Percentiles rank a stretch among this genome's conserved stretches.
phyloP scores from a whole-genome alignment of 805 yeast species.

The Pichia paraexigua region DNA sequence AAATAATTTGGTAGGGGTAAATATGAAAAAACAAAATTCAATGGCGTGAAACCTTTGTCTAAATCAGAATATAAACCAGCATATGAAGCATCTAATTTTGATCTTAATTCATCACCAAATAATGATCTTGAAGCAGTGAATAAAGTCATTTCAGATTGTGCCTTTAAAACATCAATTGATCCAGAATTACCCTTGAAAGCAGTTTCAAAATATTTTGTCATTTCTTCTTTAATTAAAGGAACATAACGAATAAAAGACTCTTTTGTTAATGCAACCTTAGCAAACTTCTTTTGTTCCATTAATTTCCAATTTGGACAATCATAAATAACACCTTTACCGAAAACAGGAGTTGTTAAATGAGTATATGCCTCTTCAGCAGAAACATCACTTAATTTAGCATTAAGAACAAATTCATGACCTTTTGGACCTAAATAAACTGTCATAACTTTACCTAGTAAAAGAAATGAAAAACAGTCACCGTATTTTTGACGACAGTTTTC shows the following conservation, averaged over 20 bases:
- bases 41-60: constrained; percentile 94
- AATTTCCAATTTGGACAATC: constrained; percentile 90
- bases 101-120: constrained; percentile 87
- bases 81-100: constrained; percentile 69
- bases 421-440: constrained; percentile 95
- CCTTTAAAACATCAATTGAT: constrained; percentile 57
- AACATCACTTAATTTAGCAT: constrained; percentile 82
- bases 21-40: constrained; percentile 92
- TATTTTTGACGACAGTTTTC: constrained; percentile 67
- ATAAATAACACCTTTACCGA: constrained; percentile 95
- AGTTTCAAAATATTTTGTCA: constrained; percentile 51
- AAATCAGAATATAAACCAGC: constrained; percentile 83
- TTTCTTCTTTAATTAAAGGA: constrained; percentile 79
- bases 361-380: constrained; percentile 95
- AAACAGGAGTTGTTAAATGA: constrained; percentile 98
- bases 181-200: constrained; percentile 42
- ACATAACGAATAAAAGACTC: constrained; percentile 82
- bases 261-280: constrained; percentile 78
- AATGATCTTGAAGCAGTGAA: constrained; percentile 92
- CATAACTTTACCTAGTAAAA: constrained; percentile 84
- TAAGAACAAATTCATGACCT: constrained; percentile 94
- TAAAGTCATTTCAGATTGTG: constrained; percentile 93
- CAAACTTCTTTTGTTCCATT: constrained; percentile 98
- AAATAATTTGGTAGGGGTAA: constrained; percentile 73
- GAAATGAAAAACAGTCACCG: constrained; percentile 90